These are phyloP conservation scores for Orbilia quercus DNA, from an alignment of 2,329 filamentous ascomycete genomes.

Conservation along the genomic window DNA sequence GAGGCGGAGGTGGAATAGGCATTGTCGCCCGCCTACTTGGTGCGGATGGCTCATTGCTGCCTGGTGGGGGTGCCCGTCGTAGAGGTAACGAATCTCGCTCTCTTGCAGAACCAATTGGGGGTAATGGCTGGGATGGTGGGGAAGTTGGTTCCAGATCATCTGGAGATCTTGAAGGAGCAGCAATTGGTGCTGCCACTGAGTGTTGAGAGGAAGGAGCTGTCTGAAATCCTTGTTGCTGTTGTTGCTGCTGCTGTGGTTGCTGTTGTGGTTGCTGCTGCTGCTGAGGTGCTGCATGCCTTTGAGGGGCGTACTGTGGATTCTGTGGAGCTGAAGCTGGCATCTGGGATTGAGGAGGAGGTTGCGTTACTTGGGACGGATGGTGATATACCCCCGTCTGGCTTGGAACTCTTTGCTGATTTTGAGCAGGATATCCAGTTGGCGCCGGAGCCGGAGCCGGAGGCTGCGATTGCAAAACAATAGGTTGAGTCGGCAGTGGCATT, in stretches of 20 bases:
- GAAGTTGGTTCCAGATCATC: conserved; percentile 46
- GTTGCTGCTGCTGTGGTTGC: neutral
- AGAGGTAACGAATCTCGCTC: conserved; percentile 52
- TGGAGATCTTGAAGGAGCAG: conserved; percentile 40
- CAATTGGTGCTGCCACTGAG: conserved; percentile 9
- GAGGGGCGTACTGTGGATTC: conserved; percentile 41
- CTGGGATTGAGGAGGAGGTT: conserved; percentile 16
- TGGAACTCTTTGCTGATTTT: conserved; percentile 42
- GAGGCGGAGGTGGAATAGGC: conserved; percentile 47
- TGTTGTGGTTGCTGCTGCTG: neutral
- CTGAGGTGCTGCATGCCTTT: conserved; percentile 28
- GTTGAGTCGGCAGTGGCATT: conserved; percentile 29
- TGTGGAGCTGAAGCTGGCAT: conserved; percentile 30
- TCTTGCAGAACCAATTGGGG: conserved; percentile 39
- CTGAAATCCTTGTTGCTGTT: conserved; percentile 29
- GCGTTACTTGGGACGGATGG: conserved; percentile 24
- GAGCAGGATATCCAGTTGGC: conserved; percentile 38
- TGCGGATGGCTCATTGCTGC: conserved; percentile 20
- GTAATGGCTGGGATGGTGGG: conserved; percentile 27
- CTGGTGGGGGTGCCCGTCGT: conserved; percentile 24
- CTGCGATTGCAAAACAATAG: conserved; percentile 13
- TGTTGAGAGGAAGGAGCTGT: conserved; percentile 20
- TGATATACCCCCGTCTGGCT: conserved; percentile 40
- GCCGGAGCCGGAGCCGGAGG: conserved; percentile 14
- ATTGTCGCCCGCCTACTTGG: conserved; percentile 55